Percentiles rank a stretch among this genome's conserved stretches.
phyloP scores from a whole-genome alignment of 495 filamentous ascomycete species.

The Penicillium atrosanguineum region DNA sequence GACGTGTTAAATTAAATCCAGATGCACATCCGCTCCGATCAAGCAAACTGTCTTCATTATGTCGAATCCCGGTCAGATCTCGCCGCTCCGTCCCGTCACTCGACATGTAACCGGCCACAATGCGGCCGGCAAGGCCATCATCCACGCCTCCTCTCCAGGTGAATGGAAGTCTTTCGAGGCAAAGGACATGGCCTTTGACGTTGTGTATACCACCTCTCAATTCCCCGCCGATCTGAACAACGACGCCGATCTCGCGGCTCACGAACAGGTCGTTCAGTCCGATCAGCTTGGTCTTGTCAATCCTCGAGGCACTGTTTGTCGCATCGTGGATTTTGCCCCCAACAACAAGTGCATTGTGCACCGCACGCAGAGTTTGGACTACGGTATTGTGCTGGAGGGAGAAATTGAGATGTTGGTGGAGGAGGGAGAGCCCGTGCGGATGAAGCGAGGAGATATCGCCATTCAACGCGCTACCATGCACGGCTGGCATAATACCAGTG shows the following conservation, averaged over 20 bases:
- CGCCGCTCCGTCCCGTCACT: conserved; percentile 31
- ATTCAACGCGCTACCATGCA: conserved; percentile 58
- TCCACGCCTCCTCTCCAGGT: conserved; percentile 22
- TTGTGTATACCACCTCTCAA: conserved; percentile 51
- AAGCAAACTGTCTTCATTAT: neutral
- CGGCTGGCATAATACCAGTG: conserved; percentile 41
- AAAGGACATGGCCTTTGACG: conserved; percentile 26
- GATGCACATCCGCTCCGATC: neutral
- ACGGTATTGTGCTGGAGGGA: conserved; percentile 75
- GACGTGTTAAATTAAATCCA: neutral
- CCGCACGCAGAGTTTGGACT: conserved; percentile 70
- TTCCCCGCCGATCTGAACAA: conserved; percentile 54
- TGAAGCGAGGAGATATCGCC: conserved; percentile 71
- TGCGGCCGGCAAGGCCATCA: conserved; percentile 28
- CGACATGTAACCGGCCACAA: conserved; percentile 44
- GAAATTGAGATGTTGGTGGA: conserved; percentile 73
- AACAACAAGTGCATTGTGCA: conserved; percentile 64
- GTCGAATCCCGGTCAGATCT: conserved; percentile 22
- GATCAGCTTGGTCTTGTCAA: conserved; percentile 46
- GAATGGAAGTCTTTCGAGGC: conserved; percentile 21
- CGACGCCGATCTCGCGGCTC: conserved; percentile 45
- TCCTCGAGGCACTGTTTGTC: conserved; percentile 49
- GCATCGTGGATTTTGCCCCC: conserved; percentile 65
- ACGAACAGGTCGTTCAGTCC: conserved; percentile 32
- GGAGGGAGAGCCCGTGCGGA: conserved; percentile 55